phyloP scores from a whole-genome alignment of 75 land plant species.

The Cunninghamia lanceolata region DNA sequence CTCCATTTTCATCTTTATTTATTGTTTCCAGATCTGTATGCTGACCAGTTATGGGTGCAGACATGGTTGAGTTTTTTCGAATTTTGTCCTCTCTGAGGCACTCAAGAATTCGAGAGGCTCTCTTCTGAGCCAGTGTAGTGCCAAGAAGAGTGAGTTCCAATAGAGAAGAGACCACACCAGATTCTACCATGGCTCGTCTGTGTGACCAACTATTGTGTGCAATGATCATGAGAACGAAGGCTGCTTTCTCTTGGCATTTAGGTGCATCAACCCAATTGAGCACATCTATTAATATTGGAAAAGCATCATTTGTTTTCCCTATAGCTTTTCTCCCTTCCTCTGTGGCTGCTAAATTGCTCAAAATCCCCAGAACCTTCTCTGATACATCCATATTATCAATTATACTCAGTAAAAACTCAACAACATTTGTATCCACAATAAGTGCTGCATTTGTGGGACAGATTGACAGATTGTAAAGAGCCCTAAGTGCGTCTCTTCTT shows the following conservation, averaged over 20 bases:
- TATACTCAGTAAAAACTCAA: slow-evolving; percentile 28
- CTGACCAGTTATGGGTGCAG: slow-evolving; percentile 40
- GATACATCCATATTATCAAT: slow-evolving; percentile 42
- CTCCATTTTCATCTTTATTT: slow-evolving; percentile 30
- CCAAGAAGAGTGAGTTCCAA: slow-evolving; percentile 83
- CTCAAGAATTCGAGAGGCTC: slow-evolving; percentile 81
- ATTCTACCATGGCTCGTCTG: slow-evolving; percentile 67
- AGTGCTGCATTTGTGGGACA: slow-evolving; percentile 32
- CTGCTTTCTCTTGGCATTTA: slow-evolving; percentile 85
- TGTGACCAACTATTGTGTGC: slow-evolving; percentile 68
- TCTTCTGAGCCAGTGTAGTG: slow-evolving; percentile 75
- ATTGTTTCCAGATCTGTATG: slow-evolving; percentile 11
- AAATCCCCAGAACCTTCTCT: slow-evolving; percentile 49
- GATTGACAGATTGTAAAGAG: slow-evolving; percentile 85
- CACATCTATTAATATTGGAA: slow-evolving; percentile 58
- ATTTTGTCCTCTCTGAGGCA: slow-evolving; percentile 62
- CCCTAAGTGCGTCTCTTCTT: slow-evolving; percentile 57
- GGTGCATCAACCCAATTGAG: slow-evolving; percentile 68
- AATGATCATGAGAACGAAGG: slow-evolving; percentile 85
- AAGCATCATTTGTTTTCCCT: slow-evolving; percentile 23
- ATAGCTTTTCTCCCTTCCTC: slow-evolving; percentile 66
- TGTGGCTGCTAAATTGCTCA: slow-evolving; percentile 61
- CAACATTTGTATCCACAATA: slow-evolving; percentile 47
- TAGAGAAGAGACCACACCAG: slow-evolving; percentile 57
- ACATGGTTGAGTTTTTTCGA: slow-evolving; percentile 40